These are phyloP conservation scores for Cutaneotrichosporon spelunceum DNA, from an alignment of 1,284 basidiomycete species.

Conservation along the genomic window DNA sequence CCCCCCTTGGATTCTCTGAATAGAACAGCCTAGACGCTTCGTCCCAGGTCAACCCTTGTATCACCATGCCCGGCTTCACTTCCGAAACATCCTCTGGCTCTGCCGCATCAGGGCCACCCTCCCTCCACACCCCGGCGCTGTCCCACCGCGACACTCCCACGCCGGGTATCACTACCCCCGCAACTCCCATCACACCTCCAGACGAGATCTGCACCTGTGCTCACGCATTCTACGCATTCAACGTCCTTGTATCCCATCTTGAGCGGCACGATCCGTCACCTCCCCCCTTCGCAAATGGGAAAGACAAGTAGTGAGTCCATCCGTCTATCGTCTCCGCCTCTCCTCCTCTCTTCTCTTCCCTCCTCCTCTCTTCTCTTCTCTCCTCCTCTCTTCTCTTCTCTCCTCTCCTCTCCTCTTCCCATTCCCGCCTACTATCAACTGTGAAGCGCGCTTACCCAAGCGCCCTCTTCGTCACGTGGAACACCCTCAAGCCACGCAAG, in stretches of 20 bases:
- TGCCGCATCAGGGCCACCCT: background rate
- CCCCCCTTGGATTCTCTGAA: background rate
- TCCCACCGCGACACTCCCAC: conserved; percentile 15
- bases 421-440: no score
- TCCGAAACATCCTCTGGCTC: conserved; percentile 2
- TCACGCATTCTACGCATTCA: conserved; percentile 56
- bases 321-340: background rate
- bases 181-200: conserved; percentile 19
- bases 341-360: background rate
- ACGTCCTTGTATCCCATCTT: conserved; percentile 52
- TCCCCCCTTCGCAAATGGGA: conserved; percentile 30
- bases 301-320: conserved; percentile 36
- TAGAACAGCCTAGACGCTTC: background rate
- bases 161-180: conserved; percentile 17
- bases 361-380: background rate
- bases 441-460: conserved; percentile 52
- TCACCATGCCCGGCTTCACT: background rate
- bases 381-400: background rate
- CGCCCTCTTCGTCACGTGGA: conserved; percentile 97
- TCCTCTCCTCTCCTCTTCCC: background rate
- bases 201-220: conserved; percentile 35
- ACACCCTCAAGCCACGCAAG: conserved; percentile 53
- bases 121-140: conserved; percentile 9
- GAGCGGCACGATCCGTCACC: conserved; percentile 18
- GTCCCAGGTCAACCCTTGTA: background rate